These are phyloP conservation scores for Quercus variabilis DNA, from an alignment of 306 rosid genomes.

Conservation along the genomic window DNA sequence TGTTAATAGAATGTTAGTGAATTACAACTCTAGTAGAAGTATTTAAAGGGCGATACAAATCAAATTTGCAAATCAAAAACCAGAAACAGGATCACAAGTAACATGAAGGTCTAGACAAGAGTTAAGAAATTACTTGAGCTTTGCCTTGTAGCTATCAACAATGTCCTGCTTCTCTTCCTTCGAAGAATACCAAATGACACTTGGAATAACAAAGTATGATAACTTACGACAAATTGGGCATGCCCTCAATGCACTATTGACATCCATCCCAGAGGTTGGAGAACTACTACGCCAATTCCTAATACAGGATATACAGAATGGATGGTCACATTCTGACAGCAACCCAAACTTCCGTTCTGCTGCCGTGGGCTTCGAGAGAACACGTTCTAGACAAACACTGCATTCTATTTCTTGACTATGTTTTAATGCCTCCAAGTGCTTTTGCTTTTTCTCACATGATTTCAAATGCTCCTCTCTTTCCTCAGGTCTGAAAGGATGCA, in stretches of 20 bases:
- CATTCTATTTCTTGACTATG: constrained; percentile 95
- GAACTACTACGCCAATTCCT: constrained; percentile 98
- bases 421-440: constrained; percentile 79
- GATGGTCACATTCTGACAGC: constrained; percentile 94
- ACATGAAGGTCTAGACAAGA: constrained; percentile 1
- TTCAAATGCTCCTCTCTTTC: constrained; percentile 86
- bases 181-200: constrained; percentile 89
- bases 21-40: not conserved
- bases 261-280: constrained; percentile 84
- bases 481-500: constrained; percentile 80
- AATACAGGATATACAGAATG: constrained; percentile 91
- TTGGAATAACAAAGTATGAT: constrained; percentile 92
- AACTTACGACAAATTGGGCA: constrained; percentile 96
- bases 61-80: not conserved
- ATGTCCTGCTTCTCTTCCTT: constrained; percentile 86
- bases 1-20: too few species aligned
- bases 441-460: constrained; percentile 70
- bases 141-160: constrained; percentile 80
- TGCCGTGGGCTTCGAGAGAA: constrained; percentile 70
- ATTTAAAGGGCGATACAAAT: too few species aligned
- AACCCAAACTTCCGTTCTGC: constrained; percentile 94
- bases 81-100: not conserved
- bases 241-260: constrained; percentile 82
- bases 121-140: constrained; percentile 65
- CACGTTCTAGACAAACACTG: constrained; percentile 92